Percentiles rank a stretch among this genome's conserved stretches.
Evolutionary conservation across 352 stramenopile genomes (phyloP).

Genomic region (Pythium dissimile): DNA sequence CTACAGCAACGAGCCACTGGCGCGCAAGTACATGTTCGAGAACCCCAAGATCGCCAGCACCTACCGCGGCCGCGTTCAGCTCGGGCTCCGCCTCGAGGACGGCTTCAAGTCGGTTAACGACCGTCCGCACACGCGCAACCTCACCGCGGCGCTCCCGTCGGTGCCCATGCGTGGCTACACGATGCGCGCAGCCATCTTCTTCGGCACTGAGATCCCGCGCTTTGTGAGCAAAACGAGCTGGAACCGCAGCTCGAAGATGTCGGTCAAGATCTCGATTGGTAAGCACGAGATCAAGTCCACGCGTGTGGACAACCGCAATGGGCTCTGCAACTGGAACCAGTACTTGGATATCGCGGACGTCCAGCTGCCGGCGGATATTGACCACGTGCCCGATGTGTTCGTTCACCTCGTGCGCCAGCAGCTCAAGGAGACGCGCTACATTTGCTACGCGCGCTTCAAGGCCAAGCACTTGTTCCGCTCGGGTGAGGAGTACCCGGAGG

Average conservation of each 20-base stretch:
- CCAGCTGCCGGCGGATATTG: conserved; percentile 57
- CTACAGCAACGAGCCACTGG: conserved; percentile 41
- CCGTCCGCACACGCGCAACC: conserved; percentile 58
- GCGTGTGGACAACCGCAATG: conserved; percentile 55
- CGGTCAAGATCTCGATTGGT: conserved; percentile 66
- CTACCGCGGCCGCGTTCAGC: conserved; percentile 70
- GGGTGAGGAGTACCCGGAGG: conserved; percentile 25
- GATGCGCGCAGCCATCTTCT: conserved; percentile 62
- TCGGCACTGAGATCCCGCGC: conserved; percentile 75
- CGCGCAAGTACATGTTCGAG: conserved; percentile 53
- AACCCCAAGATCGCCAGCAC: conserved; percentile 62
- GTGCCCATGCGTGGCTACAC: conserved; percentile 47
- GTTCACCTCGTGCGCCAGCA: conserved; percentile 63
- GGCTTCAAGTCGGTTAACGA: conserved; percentile 65
- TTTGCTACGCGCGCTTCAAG: conserved; percentile 80
- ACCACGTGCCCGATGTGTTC: conserved; percentile 80
- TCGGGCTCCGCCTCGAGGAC: conserved; percentile 67
- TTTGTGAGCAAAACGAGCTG: conserved; percentile 68
- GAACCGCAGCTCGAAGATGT: conserved; percentile 75
- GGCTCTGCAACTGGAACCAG: conserved; percentile 80
- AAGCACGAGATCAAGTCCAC: conserved; percentile 50
- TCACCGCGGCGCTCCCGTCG: conserved; percentile 34
- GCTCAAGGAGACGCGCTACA: conserved; percentile 52
- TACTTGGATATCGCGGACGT: conserved; percentile 59
- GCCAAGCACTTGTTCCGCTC: conserved; percentile 62